Evolutionary conservation across 2,329 filamentous ascomycete genomes (phyloP), one percentile per base, ranked within the genome.

Genomic region (Xylaria arbuscula): DNA sequence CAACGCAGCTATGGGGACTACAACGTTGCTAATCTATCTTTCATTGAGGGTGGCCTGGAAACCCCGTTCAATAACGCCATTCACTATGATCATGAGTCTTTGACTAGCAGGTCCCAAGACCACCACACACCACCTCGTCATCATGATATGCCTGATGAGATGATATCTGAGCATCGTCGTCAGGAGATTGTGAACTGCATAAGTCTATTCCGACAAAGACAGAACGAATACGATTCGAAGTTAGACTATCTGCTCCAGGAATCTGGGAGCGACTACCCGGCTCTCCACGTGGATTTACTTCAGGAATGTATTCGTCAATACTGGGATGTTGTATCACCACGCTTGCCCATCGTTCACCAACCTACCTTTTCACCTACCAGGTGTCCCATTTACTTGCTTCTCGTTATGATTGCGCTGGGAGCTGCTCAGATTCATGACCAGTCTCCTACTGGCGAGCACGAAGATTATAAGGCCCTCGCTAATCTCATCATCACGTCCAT

Each of bases 321-420:
- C 79, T 98, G 94, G 94, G 88, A 91, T 60, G 89, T 93, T 75
- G 92, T 97, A 64, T 93, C 95, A 70, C 90, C 92, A 8, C 93
- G 97, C 71, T 83, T 97, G 62, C 94, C 94, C 10, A 94, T 98
- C 67, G 84, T 97, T 47, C 94, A 97, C 77, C 92, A 93, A 74
- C 92, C 93, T 1, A 97, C 93, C 0, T 98, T 97, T 78, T 91
- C 90, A 3, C 88, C 92, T 7, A 91, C 93, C 73, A 88, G 89
- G n/a, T 94, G 92, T 56, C 90, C 92, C 0, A 89, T 93, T 69
- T 84, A 94, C 42, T 85, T 97, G 2, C 82, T 97, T 34, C 84
- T 97, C 63, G 89, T 92, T 17, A 93, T 97, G 82, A 90, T 97
- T 77, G 91, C 93, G 4, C 89, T 97, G 42, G 94, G 94, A 2